Conservation (phyloP, 1,284 basidiomycete genomes). For the Cutaneotrichosporon cutaneum region DNA sequence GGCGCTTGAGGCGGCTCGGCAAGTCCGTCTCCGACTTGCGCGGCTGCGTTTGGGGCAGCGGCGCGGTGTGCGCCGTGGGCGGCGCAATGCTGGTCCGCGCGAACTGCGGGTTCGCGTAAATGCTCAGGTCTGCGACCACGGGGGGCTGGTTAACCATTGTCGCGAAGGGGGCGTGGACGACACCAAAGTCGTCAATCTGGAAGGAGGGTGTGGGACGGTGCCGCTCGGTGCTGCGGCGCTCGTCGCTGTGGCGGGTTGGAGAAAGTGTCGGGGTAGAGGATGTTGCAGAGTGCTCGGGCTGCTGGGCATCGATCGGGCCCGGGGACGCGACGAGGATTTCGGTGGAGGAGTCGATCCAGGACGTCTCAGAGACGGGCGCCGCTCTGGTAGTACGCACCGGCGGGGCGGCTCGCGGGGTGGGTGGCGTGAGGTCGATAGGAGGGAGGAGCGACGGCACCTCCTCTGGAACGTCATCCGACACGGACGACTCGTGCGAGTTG, state of each 20-base stretch:
- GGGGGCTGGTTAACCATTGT: background rate
- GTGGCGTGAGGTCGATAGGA: background rate
- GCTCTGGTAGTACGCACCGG: background rate
- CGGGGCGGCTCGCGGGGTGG: background rate
- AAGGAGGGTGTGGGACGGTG: background rate
- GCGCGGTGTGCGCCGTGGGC: background rate
- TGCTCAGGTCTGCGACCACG: background rate
- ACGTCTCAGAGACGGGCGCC: background rate
- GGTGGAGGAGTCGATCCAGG: background rate
- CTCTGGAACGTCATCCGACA: background rate
- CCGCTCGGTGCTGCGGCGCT: background rate
- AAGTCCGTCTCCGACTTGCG: background rate
- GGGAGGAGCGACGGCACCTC: background rate
- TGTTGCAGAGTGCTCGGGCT: background rate
- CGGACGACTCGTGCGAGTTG: background rate
- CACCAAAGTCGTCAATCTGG: background rate
- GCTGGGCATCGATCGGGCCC: background rate
- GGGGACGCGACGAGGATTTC: background rate
- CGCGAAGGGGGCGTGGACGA: background rate
- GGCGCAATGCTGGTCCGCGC: background rate
- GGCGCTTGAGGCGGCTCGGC: background rate
- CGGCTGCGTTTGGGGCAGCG: background rate
- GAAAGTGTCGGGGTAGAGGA: background rate
- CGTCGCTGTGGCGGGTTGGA: background rate
- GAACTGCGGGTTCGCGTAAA: background rate